phyloP scores from a whole-genome alignment of 106 monocot species.

The Gastrodia elata region DNA sequence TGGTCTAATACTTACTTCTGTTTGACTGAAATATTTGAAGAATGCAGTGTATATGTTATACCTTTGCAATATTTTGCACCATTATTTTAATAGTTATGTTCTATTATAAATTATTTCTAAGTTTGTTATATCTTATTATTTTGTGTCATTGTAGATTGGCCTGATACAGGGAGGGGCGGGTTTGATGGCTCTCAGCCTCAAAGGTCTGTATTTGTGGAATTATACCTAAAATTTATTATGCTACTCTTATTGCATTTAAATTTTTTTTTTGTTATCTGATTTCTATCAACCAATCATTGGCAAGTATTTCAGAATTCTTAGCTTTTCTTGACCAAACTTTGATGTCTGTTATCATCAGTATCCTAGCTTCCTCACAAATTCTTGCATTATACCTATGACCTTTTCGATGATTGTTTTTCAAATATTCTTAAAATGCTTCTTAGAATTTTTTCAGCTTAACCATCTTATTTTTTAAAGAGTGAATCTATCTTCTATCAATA shows the following conservation, averaged over 20 bases:
- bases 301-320: not conserved
- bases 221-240: not conserved
- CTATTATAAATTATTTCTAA: not conserved
- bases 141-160: conserved; percentile 32
- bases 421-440: not conserved
- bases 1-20: not conserved
- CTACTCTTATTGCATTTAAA: not conserved
- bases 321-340: not conserved
- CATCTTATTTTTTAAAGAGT: not conserved
- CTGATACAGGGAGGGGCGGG: conserved; percentile 48
- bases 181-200: conserved; percentile 18
- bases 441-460: not conserved
- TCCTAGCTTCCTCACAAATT: not conserved
- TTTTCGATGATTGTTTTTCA: not conserved
- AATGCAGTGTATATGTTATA: not conserved
- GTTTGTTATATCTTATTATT: not conserved
- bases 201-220: conserved; percentile 6
- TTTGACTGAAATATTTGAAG: not conserved
- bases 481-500: not conserved
- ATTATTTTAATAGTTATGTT: not conserved
- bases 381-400: not conserved
- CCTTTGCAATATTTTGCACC: not conserved
- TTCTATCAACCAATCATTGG: not conserved
- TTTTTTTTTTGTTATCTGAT: not conserved
- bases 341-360: no score